These are phyloP conservation scores for Canariomyces notabilis DNA, from an alignment of 2,329 filamentous ascomycete species.

Conservation along the genomic window DNA sequence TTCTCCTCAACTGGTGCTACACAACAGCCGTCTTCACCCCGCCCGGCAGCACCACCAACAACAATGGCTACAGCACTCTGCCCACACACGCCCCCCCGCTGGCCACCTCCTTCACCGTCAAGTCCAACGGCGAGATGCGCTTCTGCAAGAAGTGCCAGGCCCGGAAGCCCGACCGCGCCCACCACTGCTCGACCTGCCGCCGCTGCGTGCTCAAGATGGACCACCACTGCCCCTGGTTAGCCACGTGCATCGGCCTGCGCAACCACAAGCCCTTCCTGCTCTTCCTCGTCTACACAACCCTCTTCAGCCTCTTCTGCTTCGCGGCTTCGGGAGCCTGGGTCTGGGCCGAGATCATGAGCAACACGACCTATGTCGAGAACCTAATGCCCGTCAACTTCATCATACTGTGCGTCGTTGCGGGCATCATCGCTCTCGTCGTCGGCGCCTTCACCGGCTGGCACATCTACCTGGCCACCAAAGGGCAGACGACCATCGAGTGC, in stretches of 20 bases:
- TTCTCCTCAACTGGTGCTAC: slow-evolving; percentile 82
- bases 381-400: slow-evolving; percentile 88
- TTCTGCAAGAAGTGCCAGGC: slow-evolving; percentile 98
- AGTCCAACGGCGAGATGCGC: slow-evolving; percentile 76
- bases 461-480: slow-evolving; percentile 69
- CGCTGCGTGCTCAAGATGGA: slow-evolving; percentile 99
- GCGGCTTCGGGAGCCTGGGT: slow-evolving; percentile 75
- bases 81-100: slow-evolving; percentile 64
- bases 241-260: slow-evolving; percentile 85
- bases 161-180: slow-evolving; percentile 88
- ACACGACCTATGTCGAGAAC: slow-evolving; percentile 66
- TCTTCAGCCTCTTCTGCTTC: slow-evolving; percentile 82
- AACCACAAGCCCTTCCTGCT: slow-evolving; percentile 96
- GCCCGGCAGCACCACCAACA: slow-evolving; percentile 66
- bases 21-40: slow-evolving; percentile 89
- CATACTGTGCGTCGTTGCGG: slow-evolving; percentile 76
- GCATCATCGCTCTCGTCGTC: slow-evolving; percentile 86
- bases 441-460: slow-evolving; percentile 91
- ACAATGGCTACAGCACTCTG: slow-evolving; percentile 70
- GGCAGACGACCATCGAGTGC: slow-evolving; percentile 92
- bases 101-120: slow-evolving; percentile 81
- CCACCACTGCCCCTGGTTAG: slow-evolving; percentile 97
- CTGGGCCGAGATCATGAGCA: slow-evolving; percentile 73
- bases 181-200: slow-evolving; percentile 93
- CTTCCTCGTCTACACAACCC: slow-evolving; percentile 81